phyloP scores from a whole-genome alignment of 108 stramenopile species.

The Aurantiochytrium sp. region DNA sequence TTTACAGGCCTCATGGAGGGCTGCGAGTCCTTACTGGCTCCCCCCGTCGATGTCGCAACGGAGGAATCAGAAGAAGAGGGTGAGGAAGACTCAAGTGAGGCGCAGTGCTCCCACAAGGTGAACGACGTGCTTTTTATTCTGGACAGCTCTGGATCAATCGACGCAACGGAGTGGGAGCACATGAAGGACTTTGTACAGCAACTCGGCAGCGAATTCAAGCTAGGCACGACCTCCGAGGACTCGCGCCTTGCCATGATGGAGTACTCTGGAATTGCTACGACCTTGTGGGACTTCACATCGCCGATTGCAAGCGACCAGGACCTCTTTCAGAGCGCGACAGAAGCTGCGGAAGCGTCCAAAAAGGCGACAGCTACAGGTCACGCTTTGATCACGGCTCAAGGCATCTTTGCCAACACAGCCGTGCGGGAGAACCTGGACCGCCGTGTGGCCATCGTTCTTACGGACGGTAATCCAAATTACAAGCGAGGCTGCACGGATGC shows the following conservation, averaged over 20 bases:
- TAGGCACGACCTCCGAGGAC: not conserved
- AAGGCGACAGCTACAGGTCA: not conserved
- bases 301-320: not conserved
- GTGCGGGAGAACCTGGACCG: not conserved
- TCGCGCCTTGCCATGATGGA: not conserved
- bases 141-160: not conserved
- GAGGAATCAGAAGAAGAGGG: no score
- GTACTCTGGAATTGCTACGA: not conserved
- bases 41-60: not conserved
- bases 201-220: not conserved
- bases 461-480: not conserved
- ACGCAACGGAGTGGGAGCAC: not conserved
- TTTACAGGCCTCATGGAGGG: not conserved
- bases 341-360: no score
- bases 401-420: not conserved
- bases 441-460: not conserved
- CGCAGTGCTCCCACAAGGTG: not conserved
- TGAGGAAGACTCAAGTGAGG: no score
- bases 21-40: not conserved
- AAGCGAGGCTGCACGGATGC: not conserved
- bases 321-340: not conserved
- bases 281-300: not conserved
- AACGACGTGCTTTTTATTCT: not conserved
- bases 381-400: not conserved
- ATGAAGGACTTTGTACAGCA: not conserved